Evolutionary conservation across 306 rosid species (phyloP), one percentile per base, ranked within the genome.

Genomic region (Begonia masoniana): DNA sequence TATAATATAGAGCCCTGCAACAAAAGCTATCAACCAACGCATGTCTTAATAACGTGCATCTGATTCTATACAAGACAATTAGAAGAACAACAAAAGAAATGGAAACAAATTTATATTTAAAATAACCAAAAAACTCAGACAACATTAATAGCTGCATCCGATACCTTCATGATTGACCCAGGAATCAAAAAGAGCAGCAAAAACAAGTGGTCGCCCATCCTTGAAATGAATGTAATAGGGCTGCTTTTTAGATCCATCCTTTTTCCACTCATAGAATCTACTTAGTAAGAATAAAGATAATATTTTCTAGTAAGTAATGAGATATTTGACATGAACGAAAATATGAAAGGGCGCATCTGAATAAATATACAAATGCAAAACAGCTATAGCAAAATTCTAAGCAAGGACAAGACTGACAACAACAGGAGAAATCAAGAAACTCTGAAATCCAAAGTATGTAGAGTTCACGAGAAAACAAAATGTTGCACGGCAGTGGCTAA

Each of bases 231-330:
- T 59, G 59, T 91, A 83, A 74, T 91, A 85, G 23, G 97, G 97
- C 69, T 91, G 97, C 67, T 81, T 91, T 73, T 62, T 86, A 35
- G 88, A 75, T 70, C 92, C 94, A 10, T 45, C 49, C 15, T 83
- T 91, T 68, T 83, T 91, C 97, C 97, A 85, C 74, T 91, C 97
- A 48, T 82, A 91, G 67, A 91, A 85, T 62, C 97, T 85, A 62
- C 15, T 58, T 35, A 43, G 45, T 6, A 15, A 13, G 53, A 21
- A 58, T 16, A 9, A 51, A 31, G 1, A 31, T 31, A 5, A 31
- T 31, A 31, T 31, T 31, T 31, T 5, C 8, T 7, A 31, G 39
- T 31, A 31, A 59, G 24, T 39, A 6, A 31, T 21, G 15, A 31
- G 43, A 56, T n/a, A 13, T 36, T 51, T 21, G 39, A 36, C 10